phyloP scores from a whole-genome alignment of 768 basidiomycete genomes.

The Steccherinum ochraceum region DNA sequence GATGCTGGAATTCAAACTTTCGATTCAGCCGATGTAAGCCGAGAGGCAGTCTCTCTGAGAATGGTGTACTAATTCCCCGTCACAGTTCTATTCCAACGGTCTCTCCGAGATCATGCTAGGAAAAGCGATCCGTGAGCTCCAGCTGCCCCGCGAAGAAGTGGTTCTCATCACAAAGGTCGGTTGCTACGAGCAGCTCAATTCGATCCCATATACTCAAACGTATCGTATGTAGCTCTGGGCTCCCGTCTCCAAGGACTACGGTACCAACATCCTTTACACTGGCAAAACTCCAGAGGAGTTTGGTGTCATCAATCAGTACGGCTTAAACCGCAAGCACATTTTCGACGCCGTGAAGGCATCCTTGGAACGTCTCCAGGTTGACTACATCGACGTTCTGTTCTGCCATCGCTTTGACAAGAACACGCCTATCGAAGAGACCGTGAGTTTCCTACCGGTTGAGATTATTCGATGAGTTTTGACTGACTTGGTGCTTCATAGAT shows the following conservation, averaged over 20 bases:
- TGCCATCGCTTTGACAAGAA: constrained; percentile 34
- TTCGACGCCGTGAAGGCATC: constrained; percentile 47
- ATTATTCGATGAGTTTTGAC: background rate
- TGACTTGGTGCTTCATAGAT: constrained; percentile 17
- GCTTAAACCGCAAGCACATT: constrained; percentile 43
- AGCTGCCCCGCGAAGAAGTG: constrained; percentile 38
- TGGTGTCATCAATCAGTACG: constrained; percentile 33
- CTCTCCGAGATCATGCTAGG: constrained; percentile 36
- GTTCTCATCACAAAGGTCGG: constrained; percentile 42
- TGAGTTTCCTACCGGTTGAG: constrained; percentile 1
- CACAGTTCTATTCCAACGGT: constrained; percentile 31
- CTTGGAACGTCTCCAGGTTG: constrained; percentile 35
- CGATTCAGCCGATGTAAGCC: constrained; percentile 25
- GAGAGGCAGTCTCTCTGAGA: background rate
- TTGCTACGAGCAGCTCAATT: background rate
- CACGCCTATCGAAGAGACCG: constrained; percentile 34
- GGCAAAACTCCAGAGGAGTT: constrained; percentile 11
- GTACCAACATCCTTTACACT: background rate
- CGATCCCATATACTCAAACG: background rate
- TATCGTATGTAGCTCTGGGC: background rate
- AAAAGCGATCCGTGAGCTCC: constrained; percentile 35
- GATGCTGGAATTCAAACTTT: constrained; percentile 34
- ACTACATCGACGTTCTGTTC: constrained; percentile 57
- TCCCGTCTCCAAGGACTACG: background rate
- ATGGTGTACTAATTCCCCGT: constrained; percentile 32